Conservation (phyloP, 768 basidiomycete species). For the Suillus plorans region DNA sequence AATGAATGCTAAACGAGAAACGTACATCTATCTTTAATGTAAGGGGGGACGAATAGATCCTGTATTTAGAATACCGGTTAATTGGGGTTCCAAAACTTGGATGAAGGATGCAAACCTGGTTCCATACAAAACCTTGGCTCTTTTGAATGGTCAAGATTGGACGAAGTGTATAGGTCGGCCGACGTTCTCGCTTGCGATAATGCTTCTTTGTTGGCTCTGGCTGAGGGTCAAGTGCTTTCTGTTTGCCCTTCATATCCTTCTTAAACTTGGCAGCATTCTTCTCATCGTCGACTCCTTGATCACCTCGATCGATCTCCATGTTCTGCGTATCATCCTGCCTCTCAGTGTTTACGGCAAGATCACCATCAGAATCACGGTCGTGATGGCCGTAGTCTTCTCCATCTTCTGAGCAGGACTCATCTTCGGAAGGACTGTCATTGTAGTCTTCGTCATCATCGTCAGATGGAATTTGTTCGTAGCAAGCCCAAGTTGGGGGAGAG, state of each 20-base stretch:
- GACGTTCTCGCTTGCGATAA: conserved; percentile 53
- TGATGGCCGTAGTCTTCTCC: conserved; percentile 57
- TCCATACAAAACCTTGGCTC: conserved; percentile 91
- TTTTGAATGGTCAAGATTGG: conserved; percentile 85
- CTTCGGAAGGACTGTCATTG: conserved; percentile 54
- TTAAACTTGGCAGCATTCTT: conserved; percentile 38
- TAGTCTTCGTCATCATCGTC: conserved; percentile 59
- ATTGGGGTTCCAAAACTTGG: background rate
- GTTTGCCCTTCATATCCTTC: conserved; percentile 78
- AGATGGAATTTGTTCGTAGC: conserved; percentile 86
- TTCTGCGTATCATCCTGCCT: conserved; percentile 49
- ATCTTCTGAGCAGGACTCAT: conserved; percentile 70
- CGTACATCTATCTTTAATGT: conserved; percentile 89
- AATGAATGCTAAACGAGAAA: conserved; percentile 26
- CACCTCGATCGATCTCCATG: conserved; percentile 52
- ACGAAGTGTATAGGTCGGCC: conserved; percentile 61
- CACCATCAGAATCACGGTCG: conserved; percentile 30
- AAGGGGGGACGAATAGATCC: conserved; percentile 87
- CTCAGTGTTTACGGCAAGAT: conserved; percentile 25
- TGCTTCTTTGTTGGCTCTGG: conserved; percentile 49
- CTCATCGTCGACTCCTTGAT: conserved; percentile 32
- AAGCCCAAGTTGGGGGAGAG: conserved; percentile 85
- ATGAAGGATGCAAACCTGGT: conserved; percentile 58
- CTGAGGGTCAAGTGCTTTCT: conserved; percentile 71
- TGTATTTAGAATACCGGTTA: conserved; percentile 25